A percentile compares a stretch with the other conserved stretches of the same genome.
Evolutionary conservation across 192 early-diverging fungal genomes (phyloP).

Genomic region (Coemansia sp.): DNA sequence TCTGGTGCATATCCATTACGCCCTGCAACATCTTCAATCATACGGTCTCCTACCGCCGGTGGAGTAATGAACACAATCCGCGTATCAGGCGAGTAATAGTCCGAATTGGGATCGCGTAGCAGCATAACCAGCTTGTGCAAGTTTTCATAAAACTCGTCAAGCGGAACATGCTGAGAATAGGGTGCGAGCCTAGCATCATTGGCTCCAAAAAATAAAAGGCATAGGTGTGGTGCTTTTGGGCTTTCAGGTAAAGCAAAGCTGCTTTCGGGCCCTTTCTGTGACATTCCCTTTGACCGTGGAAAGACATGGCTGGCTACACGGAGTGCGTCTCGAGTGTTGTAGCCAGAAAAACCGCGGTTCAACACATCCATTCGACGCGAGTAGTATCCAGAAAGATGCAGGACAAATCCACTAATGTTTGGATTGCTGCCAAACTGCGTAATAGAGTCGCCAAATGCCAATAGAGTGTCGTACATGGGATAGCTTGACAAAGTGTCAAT

Average conservation of each 20-base stretch:
- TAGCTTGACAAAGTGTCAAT: not conserved
- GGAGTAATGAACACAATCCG: slow-evolving; percentile 69
- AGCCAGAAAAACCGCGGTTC: slow-evolving; percentile 78
- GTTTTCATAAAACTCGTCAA: slow-evolving; percentile 61
- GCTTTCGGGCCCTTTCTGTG: not conserved
- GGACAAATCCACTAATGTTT: slow-evolving; percentile 52
- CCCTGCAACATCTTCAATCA: slow-evolving; percentile 14
- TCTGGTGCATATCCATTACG: slow-evolving; percentile 16
- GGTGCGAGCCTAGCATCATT: slow-evolving; percentile 68
- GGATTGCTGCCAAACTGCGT: slow-evolving; percentile 29
- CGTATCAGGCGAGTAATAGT: slow-evolving; percentile 59
- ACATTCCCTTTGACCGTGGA: slow-evolving; percentile 22
- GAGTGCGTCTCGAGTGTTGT: slow-evolving; percentile 66
- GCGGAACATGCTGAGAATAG: slow-evolving; percentile 60
- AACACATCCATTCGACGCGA: slow-evolving; percentile 72
- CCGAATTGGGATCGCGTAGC: slow-evolving; percentile 56
- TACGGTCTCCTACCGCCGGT: slow-evolving; percentile 62
- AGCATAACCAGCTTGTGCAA: slow-evolving; percentile 56
- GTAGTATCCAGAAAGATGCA: slow-evolving; percentile 56
- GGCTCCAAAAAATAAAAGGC: slow-evolving; percentile 71
- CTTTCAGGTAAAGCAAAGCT: slow-evolving; percentile 1
- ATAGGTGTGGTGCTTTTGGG: slow-evolving; percentile 2
- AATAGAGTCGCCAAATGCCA: slow-evolving; percentile 42
- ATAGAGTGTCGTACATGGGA: slow-evolving; percentile 23
- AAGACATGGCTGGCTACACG: slow-evolving; percentile 60